Percentiles rank a stretch among this genome's conserved stretches.
Conservation (phyloP, 2,329 filamentous ascomycete species). For the Fusarium keratoplasticum region DNA sequence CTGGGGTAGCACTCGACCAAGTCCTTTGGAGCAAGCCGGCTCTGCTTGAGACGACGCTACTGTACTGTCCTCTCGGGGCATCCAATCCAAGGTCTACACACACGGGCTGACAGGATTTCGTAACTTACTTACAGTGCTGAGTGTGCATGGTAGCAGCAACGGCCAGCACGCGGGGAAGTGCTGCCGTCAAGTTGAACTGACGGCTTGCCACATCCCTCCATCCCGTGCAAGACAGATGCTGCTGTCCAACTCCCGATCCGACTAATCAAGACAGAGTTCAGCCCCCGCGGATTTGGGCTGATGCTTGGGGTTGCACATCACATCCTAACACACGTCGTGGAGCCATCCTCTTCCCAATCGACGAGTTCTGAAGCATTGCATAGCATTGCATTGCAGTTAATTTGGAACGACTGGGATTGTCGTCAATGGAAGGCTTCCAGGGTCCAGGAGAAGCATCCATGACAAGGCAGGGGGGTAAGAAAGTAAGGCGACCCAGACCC, state of each 20-base stretch:
- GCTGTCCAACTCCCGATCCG: constrained; percentile 34
- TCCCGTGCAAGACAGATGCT: constrained; percentile 17
- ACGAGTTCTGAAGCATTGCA: background rate
- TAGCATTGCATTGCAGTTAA: constrained; percentile 7
- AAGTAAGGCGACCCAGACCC: constrained; percentile 10
- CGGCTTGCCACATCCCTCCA: constrained; percentile 6
- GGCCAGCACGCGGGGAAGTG: constrained; percentile 25
- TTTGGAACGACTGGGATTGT: background rate
- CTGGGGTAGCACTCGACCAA: constrained; percentile 10
- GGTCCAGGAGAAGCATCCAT: background rate
- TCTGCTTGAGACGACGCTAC: constrained; percentile 12
- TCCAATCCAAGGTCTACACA: constrained; percentile 10
- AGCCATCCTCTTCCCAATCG: background rate
- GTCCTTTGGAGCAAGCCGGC: background rate
- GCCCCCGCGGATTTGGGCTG: constrained; percentile 22
- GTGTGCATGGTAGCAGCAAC: constrained; percentile 5
- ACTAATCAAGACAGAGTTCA: constrained; percentile 40
- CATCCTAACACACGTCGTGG: background rate
- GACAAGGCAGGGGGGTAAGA: background rate
- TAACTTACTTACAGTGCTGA: background rate
- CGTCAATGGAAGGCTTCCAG: background rate
- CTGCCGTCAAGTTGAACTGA: constrained; percentile 6
- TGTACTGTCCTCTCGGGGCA: background rate
- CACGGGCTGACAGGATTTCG: background rate
- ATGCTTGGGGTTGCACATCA: constrained; percentile 11